Percentiles rank a stretch among this genome's conserved stretches.
Conservation (phyloP, 2,329 filamentous ascomycete genomes). For the Pseudogymnoascus sp. region DNA sequence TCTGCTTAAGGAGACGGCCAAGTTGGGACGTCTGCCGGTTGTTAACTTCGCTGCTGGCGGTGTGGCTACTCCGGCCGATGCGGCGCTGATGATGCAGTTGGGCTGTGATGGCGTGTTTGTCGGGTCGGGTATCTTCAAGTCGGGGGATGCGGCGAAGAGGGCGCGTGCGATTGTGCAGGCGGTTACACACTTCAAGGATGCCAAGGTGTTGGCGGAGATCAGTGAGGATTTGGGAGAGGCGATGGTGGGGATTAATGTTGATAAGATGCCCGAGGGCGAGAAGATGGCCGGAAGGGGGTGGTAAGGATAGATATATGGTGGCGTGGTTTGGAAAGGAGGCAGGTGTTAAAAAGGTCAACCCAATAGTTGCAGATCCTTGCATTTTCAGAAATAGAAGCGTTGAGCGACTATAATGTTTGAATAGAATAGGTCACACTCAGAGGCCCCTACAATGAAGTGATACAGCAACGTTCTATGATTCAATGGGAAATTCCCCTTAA, state of each 20-base stretch:
- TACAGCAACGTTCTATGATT: neutral
- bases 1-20: slow-evolving; percentile 77
- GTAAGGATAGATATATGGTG: slow-evolving; percentile 50
- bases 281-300: slow-evolving; percentile 82
- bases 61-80: slow-evolving; percentile 96
- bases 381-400: neutral
- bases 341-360: neutral
- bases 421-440: neutral
- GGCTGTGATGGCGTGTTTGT: slow-evolving; percentile 98
- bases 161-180: slow-evolving; percentile 93
- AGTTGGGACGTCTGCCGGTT: slow-evolving; percentile 80
- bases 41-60: slow-evolving; percentile 99
- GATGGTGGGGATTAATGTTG: slow-evolving; percentile 92
- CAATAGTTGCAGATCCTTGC: neutral
- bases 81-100: slow-evolving; percentile 97
- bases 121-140: slow-evolving; percentile 95
- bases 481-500: neutral
- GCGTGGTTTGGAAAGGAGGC: neutral
- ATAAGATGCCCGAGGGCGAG: slow-evolving; percentile 66
- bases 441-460: neutral
- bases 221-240: slow-evolving; percentile 89
- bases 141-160: slow-evolving; percentile 78
- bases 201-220: slow-evolving; percentile 78
- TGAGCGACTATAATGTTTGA: neutral
- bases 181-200: slow-evolving; percentile 81